Conservation (phyloP, 345 rosid genomes). For the Brassica napus region Da-Ae NC_063449.1:30522001-30522500, state of each 20-base stretch:
- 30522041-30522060: neutral
- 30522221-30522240: slow-evolving; percentile 8
- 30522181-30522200: neutral
- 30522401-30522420: neutral
- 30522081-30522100: neutral
- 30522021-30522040: neutral
- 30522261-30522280: neutral
- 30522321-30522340: slow-evolving; percentile 6
- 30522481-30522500: neutral
- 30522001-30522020: neutral
- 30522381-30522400: slow-evolving; percentile 12
- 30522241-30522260: neutral
- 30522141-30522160: neutral
- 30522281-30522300: neutral
- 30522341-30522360: slow-evolving; percentile 38
- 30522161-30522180: neutral
- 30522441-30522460: neutral
- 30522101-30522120: neutral
- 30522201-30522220: slow-evolving; percentile 6
- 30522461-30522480: neutral
- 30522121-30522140: neutral
- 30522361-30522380: slow-evolving; percentile 7
- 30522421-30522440: neutral
- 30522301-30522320: slow-evolving; percentile 22
- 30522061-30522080: neutral